phyloP scores from a whole-genome alignment of 306 rosid species.

The Rubus idaeus region DNA sequence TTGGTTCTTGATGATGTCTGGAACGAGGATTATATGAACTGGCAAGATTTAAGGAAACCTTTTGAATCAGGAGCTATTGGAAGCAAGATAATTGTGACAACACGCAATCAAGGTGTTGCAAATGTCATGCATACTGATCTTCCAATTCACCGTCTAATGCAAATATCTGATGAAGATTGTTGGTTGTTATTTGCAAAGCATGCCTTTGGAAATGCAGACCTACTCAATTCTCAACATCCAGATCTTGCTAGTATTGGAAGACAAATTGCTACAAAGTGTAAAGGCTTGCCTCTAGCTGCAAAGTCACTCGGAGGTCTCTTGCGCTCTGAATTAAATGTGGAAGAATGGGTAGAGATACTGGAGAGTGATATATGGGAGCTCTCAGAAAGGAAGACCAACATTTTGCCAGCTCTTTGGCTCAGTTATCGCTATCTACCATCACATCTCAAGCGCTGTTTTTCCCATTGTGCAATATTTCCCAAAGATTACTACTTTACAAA shows the following conservation, averaged over 20 bases:
- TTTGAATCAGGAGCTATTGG: neutral
- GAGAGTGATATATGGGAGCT: conserved; percentile 2
- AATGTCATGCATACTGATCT: neutral
- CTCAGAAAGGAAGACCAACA: neutral
- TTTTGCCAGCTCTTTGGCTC: conserved; percentile 13
- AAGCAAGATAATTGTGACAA: conserved; percentile 15
- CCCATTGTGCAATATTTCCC: conserved; percentile 25
- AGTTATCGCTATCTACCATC: conserved; percentile 26
- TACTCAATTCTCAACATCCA: too few species aligned
- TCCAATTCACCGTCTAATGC: neutral
- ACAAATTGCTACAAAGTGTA: conserved; percentile 24
- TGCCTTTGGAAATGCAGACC: conserved; percentile 3
- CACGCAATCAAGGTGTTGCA: conserved; percentile 13
- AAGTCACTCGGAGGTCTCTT: conserved; percentile 13
- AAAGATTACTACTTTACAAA: conserved; percentile 20
- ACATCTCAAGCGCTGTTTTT: conserved; percentile 22
- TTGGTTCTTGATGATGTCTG: neutral
- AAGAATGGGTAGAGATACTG: neutral
- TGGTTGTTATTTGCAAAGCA: conserved; percentile 16
- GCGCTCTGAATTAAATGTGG: neutral
- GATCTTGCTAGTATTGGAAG: conserved; percentile 11
- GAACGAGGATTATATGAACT: neutral
- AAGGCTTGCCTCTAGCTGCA: conserved; percentile 19
- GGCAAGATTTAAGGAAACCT: neutral
- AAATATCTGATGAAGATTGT: conserved; percentile 8